Evolutionary conservation across 2,329 filamentous ascomycete genomes (phyloP).

Genomic region (Cladosporium sp.): DNA sequence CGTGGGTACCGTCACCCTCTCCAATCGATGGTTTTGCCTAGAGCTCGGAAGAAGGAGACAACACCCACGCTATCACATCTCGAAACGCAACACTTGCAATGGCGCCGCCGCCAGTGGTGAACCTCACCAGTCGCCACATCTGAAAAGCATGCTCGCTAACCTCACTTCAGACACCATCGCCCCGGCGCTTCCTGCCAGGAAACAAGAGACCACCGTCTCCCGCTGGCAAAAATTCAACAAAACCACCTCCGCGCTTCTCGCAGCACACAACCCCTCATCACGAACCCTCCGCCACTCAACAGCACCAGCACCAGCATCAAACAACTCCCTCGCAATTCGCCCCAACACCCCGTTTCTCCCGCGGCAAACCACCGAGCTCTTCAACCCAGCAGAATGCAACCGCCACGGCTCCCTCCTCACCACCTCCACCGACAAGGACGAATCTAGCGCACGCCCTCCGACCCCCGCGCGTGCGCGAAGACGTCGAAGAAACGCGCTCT

Average conservation of each 20-base stretch:
- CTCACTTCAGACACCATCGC: constrained; percentile 23
- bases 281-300: neutral
- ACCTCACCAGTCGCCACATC: too few relatives aligned
- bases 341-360: constrained; percentile 24
- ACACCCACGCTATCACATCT: too few relatives aligned
- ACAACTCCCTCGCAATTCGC: constrained; percentile 23
- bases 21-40: too few relatives aligned
- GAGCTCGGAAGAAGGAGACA: too few relatives aligned
- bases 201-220: constrained; percentile 12
- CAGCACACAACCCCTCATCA: constrained; percentile 13
- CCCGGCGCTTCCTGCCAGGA: constrained; percentile 24
- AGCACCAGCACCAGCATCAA: neutral
- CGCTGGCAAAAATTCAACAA: constrained; percentile 17
- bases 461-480: constrained; percentile 18
- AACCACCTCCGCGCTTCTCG: constrained; percentile 11
- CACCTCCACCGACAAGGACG: too few relatives aligned
- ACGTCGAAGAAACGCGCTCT: constrained; percentile 22
- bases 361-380: constrained; percentile 13
- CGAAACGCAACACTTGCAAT: too few relatives aligned
- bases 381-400: neutral
- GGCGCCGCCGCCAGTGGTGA: too few relatives aligned
- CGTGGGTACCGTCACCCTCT: too few relatives aligned
- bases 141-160: too few relatives aligned
- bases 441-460: constrained; percentile 18
- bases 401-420: constrained; percentile 14